Conservation (phyloP, 495 filamentous ascomycete species). For the Daldinia caldariorum region DNA sequence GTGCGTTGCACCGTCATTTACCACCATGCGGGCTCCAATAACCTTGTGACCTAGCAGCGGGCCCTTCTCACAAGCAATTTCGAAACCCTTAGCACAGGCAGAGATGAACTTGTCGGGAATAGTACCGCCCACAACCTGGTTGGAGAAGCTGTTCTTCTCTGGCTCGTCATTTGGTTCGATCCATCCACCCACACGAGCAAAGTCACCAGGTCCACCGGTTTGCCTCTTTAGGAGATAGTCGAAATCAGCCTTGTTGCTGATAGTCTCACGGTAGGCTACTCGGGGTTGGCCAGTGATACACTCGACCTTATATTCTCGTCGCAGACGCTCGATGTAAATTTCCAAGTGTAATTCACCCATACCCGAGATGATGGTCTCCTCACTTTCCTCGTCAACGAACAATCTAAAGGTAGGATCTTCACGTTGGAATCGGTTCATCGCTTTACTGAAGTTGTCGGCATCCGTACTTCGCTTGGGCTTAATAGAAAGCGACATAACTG, state of each 20-base stretch:
- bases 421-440: constrained; percentile 98
- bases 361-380: constrained; percentile 96
- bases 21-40: constrained; percentile 86
- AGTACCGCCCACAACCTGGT: constrained; percentile 85
- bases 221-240: constrained; percentile 97
- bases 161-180: constrained; percentile 84
- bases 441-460: constrained; percentile 93
- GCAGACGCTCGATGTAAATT: constrained; percentile 98
- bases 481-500: constrained; percentile 97
- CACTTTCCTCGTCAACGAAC: constrained; percentile 85
- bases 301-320: constrained; percentile 95
- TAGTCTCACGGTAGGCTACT: constrained; percentile 97
- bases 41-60: constrained; percentile 94
- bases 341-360: constrained; percentile 99
- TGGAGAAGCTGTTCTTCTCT: constrained; percentile 83
- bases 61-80: constrained; percentile 83
- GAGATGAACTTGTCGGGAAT: constrained; percentile 97
- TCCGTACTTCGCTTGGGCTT: constrained; percentile 96
- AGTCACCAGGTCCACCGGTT: constrained; percentile 95
- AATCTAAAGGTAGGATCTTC: constrained; percentile 99
- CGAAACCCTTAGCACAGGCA: constrained; percentile 96
- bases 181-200: constrained; percentile 89
- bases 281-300: constrained; percentile 96
- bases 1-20: constrained; percentile 98
- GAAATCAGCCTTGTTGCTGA: constrained; percentile 78